A percentile compares a stretch with the other conserved stretches of the same genome.
These are phyloP conservation scores for Stephanodiscus triporus DNA, from an alignment of 108 stramenopile species.

Conservation along the genomic window DNA sequence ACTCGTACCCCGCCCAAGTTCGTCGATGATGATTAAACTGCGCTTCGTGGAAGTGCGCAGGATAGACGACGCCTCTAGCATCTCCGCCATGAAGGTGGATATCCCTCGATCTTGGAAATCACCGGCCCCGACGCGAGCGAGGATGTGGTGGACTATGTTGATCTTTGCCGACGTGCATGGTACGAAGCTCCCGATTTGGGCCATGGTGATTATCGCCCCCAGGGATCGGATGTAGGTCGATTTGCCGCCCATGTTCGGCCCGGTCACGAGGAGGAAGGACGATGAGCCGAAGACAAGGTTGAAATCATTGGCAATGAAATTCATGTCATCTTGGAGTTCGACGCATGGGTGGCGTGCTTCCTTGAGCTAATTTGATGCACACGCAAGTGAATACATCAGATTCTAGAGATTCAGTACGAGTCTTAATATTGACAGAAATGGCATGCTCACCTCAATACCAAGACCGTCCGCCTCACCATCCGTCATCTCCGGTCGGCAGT, in stretches of 20 bases:
- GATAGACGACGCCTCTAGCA: conserved; percentile 96
- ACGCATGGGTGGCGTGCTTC: conserved; percentile 96
- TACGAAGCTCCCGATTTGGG: conserved; percentile 94
- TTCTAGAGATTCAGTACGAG: background rate
- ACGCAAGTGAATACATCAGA: background rate
- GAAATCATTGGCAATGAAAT: conserved; percentile 97
- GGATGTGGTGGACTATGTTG: conserved; percentile 90
- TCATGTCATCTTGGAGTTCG: conserved; percentile 88
- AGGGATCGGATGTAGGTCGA: conserved; percentile 95
- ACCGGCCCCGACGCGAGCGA: conserved; percentile 95
- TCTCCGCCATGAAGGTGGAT: conserved; percentile 99
- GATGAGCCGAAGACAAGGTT: conserved; percentile 66
- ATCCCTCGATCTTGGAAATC: conserved; percentile 95
- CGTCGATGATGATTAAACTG: conserved; percentile 97
- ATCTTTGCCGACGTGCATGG: conserved; percentile 84
- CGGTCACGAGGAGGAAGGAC: conserved; percentile 91
- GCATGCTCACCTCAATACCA: conserved; percentile 70
- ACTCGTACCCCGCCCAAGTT: conserved; percentile 96
- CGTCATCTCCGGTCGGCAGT: conserved; percentile 89
- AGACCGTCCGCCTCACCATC: conserved; percentile 80
- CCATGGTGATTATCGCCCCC: conserved; percentile 93
- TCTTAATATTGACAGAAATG: background rate
- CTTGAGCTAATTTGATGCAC: conserved; percentile 42
- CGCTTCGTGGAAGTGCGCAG: conserved; percentile 85
- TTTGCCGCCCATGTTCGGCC: conserved; percentile 98